Percentiles rank a stretch among this genome's conserved stretches.
These are phyloP conservation scores for Globisporangium lucens DNA, from an alignment of 352 stramenopile genomes.

Conservation along the genomic window DNA sequence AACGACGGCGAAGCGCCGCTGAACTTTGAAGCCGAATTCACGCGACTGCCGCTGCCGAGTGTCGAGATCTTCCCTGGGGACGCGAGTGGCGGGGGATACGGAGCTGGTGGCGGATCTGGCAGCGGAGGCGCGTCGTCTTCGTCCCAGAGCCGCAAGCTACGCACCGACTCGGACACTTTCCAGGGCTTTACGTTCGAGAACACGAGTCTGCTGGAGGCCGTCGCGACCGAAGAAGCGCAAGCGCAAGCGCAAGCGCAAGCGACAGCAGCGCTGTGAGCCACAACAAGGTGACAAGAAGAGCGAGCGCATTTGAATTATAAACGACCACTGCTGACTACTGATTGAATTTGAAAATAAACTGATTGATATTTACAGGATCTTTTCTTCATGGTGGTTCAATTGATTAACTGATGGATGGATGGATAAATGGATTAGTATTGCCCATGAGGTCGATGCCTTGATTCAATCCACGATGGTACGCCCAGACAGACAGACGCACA, in stretches of 20 bases:
- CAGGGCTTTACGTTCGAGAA: constrained; percentile 82
- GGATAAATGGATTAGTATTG: neutral
- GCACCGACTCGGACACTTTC: constrained; percentile 69
- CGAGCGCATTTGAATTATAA: neutral
- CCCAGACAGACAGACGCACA: neutral
- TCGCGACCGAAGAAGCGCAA: constrained; percentile 21
- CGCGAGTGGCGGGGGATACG: neutral
- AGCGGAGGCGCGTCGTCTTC: constrained; percentile 12
- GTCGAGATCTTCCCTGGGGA: constrained; percentile 29
- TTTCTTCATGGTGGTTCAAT: neutral
- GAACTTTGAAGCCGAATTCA: constrained; percentile 88
- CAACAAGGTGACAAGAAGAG: neutral
- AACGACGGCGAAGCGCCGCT: constrained; percentile 67
- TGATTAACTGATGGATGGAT: neutral
- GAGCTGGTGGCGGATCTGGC: constrained; percentile 8
- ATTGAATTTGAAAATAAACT: neutral
- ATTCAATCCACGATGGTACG: no score
- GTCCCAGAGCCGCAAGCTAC: constrained; percentile 21
- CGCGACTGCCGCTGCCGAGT: constrained; percentile 74
- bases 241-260: constrained; percentile 5
- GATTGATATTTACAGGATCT: neutral
- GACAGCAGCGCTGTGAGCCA: neutral
- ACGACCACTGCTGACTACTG: neutral
- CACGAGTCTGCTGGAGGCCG: constrained; percentile 56
- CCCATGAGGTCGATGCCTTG: no score